Conservation (phyloP, 2,329 filamentous ascomycete species). For the Cyanodermella asteris region DNA sequence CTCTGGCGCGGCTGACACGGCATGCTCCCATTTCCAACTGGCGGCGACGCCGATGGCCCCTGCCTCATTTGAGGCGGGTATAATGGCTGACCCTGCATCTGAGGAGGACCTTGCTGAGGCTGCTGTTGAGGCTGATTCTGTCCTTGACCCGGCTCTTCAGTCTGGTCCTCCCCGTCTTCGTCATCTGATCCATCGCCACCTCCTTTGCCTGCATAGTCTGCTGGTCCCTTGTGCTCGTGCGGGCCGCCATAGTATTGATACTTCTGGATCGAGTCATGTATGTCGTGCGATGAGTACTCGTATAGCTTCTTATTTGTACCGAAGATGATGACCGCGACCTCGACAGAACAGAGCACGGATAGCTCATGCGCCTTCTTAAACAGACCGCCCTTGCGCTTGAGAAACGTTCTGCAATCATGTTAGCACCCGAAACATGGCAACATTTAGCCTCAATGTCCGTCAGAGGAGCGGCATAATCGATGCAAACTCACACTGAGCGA, state of each 20-base stretch:
- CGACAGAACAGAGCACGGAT: conserved; percentile 90
- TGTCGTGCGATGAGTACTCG: conserved; percentile 86
- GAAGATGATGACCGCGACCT: conserved; percentile 96
- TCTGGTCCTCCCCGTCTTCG: conserved; percentile 42
- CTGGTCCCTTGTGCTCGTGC: conserved; percentile 89
- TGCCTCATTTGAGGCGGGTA: conserved; percentile 71
- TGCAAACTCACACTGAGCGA: conserved; percentile 65
- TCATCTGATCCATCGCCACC: conserved; percentile 61
- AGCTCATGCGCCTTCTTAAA: conserved; percentile 99
- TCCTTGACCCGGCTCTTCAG: conserved; percentile 44
- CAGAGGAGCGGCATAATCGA: conserved; percentile 1
- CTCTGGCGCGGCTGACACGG: conserved; percentile 51
- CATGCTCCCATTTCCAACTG: conserved; percentile 58
- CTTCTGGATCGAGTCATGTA: conserved; percentile 69
- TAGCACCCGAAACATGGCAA: neutral
- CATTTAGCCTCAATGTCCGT: conserved; percentile 1
- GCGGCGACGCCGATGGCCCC: conserved; percentile 71
- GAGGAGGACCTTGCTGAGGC: conserved; percentile 37
- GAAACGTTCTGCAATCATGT: conserved; percentile 48
- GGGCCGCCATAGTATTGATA: conserved; percentile 85
- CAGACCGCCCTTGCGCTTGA: conserved; percentile 94
- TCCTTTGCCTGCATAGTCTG: conserved; percentile 66
- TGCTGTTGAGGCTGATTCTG: conserved; percentile 61
- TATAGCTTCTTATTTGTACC: conserved; percentile 98
- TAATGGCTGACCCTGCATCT: conserved; percentile 42